These are phyloP conservation scores for Phytopythium chamaehyphon DNA, from an alignment of 352 stramenopile genomes.

Conservation along the genomic window DNA sequence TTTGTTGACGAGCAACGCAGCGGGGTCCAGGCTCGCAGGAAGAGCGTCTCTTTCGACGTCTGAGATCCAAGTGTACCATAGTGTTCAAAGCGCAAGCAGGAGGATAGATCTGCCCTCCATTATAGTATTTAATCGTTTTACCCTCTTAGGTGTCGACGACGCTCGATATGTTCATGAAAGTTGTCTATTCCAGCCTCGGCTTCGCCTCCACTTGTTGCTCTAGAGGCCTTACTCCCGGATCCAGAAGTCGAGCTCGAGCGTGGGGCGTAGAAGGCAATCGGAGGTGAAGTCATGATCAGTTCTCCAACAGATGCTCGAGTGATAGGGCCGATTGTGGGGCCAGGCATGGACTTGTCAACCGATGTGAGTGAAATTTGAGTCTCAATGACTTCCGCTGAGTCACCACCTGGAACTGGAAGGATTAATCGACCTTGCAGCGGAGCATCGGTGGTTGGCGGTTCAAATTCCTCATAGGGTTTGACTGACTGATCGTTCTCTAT, in stretches of 20 bases:
- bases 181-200: no score
- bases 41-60: conserved; percentile 32
- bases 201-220: no score
- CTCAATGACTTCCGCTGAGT: not conserved
- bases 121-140: no score
- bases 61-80: conserved; percentile 5
- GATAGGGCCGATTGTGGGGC: not conserved
- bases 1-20: conserved; percentile 5
- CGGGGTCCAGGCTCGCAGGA: conserved; percentile 13
- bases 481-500: no score
- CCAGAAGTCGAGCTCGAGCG: not conserved
- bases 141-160: no score
- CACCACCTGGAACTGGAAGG: not conserved
- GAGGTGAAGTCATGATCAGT: not conserved
- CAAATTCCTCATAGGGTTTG: not conserved
- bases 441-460: not conserved
- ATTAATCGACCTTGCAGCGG: not conserved
- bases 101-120: no score
- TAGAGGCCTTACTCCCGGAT: no score
- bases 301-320: not conserved
- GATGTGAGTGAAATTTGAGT: not conserved
- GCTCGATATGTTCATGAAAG: no score
- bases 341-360: not conserved
- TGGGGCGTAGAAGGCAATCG: not conserved
- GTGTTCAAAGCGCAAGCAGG: no score